Evolutionary conservation across 2,329 filamentous ascomycete genomes (phyloP).

Genomic region (Aspergillus phoenicis): DNA sequence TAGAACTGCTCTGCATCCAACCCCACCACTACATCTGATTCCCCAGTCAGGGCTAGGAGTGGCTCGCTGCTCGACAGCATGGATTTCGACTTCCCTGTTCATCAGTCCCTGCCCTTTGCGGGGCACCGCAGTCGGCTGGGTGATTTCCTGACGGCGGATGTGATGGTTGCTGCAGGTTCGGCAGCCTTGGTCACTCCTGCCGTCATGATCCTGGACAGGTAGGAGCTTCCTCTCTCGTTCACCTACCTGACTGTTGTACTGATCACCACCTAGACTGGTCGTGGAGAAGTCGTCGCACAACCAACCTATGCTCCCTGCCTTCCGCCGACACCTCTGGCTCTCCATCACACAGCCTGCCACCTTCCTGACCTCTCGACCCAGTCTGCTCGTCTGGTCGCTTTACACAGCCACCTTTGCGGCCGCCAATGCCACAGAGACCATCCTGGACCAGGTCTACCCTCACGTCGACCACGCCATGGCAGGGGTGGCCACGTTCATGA

Average conservation of each 20-base stretch:
- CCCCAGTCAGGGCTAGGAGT: not conserved
- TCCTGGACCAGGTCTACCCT: constrained; percentile 60
- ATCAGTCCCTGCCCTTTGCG: constrained; percentile 27
- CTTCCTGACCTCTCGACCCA: constrained; percentile 42
- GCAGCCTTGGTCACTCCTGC: constrained; percentile 30
- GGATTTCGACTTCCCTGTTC: constrained; percentile 30
- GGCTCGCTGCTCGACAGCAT: constrained; percentile 18
- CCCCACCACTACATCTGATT: not conserved
- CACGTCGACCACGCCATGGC: constrained; percentile 59
- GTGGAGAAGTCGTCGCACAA: constrained; percentile 31
- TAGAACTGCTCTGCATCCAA: not conserved
- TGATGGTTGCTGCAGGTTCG: constrained; percentile 49
- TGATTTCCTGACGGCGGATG: constrained; percentile 62
- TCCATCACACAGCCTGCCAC: constrained; percentile 41
- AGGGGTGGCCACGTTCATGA: constrained; percentile 64
- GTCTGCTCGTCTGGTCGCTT: constrained; percentile 51
- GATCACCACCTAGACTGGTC: constrained; percentile 21
- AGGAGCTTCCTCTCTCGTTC: constrained; percentile 34
- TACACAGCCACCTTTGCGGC: constrained; percentile 86
- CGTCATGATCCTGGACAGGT: constrained; percentile 35
- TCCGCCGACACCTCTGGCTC: constrained; percentile 22
- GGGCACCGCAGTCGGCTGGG: constrained; percentile 39
- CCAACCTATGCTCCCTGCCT: constrained; percentile 25
- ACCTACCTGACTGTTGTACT: constrained; percentile 32
- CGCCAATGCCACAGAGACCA: constrained; percentile 80